Conservation (phyloP, 768 basidiomycete species). For the Ramaria rubella region DNA sequence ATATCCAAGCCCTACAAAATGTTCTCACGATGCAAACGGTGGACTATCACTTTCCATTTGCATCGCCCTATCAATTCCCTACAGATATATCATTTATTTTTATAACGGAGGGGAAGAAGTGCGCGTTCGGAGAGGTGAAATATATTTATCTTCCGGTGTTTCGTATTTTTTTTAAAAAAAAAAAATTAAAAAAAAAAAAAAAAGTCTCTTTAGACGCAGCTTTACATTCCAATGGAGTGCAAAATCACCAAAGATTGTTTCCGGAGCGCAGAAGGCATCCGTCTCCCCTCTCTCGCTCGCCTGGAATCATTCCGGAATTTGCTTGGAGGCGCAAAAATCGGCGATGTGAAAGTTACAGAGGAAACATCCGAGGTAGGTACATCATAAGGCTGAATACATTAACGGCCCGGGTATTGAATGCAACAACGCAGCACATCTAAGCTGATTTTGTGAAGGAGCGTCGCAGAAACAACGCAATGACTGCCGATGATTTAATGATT, state of each 20-base stretch:
- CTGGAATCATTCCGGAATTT: constrained; percentile 52
- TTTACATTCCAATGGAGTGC: constrained; percentile 44
- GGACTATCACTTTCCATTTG: constrained; percentile 73
- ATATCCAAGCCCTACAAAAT: constrained; percentile 57
- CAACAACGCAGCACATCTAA: constrained; percentile 76
- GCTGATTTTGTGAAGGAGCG: constrained; percentile 57
- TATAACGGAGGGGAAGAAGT: constrained; percentile 57
- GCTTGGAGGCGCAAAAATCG: constrained; percentile 54
- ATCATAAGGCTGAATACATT: too few species aligned
- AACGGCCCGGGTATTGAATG: too few species aligned
- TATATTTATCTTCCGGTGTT: too few species aligned
- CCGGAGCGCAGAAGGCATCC: constrained; percentile 36
- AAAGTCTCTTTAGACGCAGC: constrained; percentile 49
- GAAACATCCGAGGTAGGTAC: constrained; percentile 51
- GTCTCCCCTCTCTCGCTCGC: constrained; percentile 39
- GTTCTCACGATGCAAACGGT: constrained; percentile 59
- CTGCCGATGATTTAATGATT: constrained; percentile 58
- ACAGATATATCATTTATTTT: constrained; percentile 68
- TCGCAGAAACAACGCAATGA: constrained; percentile 31
- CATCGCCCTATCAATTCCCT: constrained; percentile 54
- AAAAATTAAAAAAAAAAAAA: too few species aligned
- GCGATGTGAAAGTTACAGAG: constrained; percentile 47
- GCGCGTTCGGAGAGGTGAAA: constrained; percentile 66
- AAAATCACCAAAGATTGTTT: constrained; percentile 37
- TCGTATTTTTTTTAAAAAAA: too few species aligned